Evolutionary conservation across 108 stramenopile genomes (phyloP).

Genomic region (Fistulifera solaris): DNA sequence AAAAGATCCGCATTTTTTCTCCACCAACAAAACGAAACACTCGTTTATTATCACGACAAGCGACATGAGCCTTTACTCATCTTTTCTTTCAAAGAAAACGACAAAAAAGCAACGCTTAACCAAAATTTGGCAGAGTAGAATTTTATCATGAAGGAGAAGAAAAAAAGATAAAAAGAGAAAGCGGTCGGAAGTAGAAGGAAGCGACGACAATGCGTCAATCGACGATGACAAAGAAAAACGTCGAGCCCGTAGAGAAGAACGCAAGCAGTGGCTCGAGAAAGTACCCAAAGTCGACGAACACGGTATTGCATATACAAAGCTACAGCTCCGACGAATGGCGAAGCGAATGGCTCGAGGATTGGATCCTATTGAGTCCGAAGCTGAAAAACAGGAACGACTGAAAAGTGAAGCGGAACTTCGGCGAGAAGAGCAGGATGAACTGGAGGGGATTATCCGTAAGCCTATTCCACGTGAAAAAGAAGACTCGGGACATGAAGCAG

Average conservation of each 20-base stretch:
- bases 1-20: too few species aligned
- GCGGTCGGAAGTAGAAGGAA: not conserved
- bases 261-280: constrained; percentile 24
- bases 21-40: constrained; percentile 14
- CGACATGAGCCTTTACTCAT: constrained; percentile 2
- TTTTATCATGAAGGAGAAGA: constrained; percentile 9
- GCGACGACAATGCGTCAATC: too few species aligned
- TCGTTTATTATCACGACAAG: constrained; percentile 4
- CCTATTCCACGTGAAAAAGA: constrained; percentile 9
- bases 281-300: constrained; percentile 42
- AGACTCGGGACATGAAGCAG: constrained; percentile 11
- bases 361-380: constrained; percentile 54
- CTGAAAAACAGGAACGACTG: constrained; percentile 58
- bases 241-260: constrained; percentile 14
- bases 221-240: constrained; percentile 4
- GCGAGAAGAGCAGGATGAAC: constrained; percentile 51
- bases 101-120: too few species aligned
- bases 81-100: too few species aligned
- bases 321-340: constrained; percentile 76
- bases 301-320: constrained; percentile 71
- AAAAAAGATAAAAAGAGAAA: constrained; percentile 21
- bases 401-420: constrained; percentile 26
- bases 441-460: constrained; percentile 29
- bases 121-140: too few species aligned
- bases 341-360: constrained; percentile 76